phyloP scores from a whole-genome alignment of 2,329 filamentous ascomycete species.

The Aspergillus sp. region DNA sequence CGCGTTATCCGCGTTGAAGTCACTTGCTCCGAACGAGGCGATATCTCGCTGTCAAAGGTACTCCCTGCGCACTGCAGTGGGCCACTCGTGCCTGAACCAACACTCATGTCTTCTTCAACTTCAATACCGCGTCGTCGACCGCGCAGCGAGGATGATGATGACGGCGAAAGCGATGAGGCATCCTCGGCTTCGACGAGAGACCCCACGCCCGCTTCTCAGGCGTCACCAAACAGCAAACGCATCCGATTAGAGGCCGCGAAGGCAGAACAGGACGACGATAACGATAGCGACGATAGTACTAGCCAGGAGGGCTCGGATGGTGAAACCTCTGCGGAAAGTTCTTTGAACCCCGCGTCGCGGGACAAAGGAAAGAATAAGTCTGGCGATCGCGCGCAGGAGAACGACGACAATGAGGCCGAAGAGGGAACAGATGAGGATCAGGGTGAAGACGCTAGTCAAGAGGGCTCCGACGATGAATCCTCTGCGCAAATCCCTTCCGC shows the following conservation, averaged over 20 bases:
- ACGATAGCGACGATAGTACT: constrained; percentile 9
- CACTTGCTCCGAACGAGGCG: constrained; percentile 6
- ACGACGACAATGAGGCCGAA: not conserved
- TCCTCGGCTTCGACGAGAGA: constrained; percentile 15
- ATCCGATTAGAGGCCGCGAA: constrained; percentile 25
- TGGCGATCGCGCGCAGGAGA: not conserved
- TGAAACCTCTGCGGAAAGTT: not conserved
- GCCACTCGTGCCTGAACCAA: constrained; percentile 10
- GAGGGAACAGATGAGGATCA: not conserved
- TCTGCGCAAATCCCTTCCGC: not conserved
- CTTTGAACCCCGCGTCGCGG: not conserved
- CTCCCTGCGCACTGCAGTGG: not conserved
- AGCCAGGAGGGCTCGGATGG: not conserved
- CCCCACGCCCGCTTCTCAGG: constrained; percentile 23
- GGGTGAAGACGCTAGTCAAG: not conserved
- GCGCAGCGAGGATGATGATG: constrained; percentile 28
- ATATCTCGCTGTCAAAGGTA: constrained; percentile 7
- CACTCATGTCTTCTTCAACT: constrained; percentile 27
- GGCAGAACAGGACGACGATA: constrained; percentile 21
- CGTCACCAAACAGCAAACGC: constrained; percentile 34
- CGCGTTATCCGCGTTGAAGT: constrained; percentile 26
- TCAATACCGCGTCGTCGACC: constrained; percentile 30
- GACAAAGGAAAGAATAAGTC: not conserved
- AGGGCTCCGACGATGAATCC: not conserved
- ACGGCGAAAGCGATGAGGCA: constrained; percentile 21